A percentile compares a stretch with the other conserved stretches of the same genome.
phyloP scores from a whole-genome alignment of 306 rosid species.

The Cicer judaicum region DNA sequence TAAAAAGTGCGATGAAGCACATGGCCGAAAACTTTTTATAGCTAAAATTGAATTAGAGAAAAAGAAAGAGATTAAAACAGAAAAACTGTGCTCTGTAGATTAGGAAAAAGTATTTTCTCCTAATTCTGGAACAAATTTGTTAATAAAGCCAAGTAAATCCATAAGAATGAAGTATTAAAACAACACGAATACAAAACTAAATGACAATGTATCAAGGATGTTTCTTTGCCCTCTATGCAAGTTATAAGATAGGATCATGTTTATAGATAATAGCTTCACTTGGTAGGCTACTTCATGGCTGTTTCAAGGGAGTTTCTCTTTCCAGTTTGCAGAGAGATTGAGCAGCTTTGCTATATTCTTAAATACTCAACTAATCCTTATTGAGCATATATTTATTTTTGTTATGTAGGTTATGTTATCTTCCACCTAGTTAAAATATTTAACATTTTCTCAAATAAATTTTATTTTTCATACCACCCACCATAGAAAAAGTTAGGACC shows the following conservation, averaged over 20 bases:
- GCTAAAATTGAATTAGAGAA: not conserved
- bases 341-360: not conserved
- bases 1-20: not conserved
- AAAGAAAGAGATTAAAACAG: not conserved
- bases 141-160: too few species aligned
- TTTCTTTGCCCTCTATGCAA: too few species aligned
- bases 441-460: not conserved
- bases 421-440: not conserved
- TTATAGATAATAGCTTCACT: too few species aligned
- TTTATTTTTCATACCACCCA: not conserved
- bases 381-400: not conserved
- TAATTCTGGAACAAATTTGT: too few species aligned
- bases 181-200: too few species aligned
- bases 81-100: not conserved
- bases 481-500: not conserved
- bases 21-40: not conserved
- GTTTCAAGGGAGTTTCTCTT: not conserved
- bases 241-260: too few species aligned
- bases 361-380: not conserved
- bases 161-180: too few species aligned
- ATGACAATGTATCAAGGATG: too few species aligned
- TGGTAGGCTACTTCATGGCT: too few species aligned
- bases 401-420: not conserved
- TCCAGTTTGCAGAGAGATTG: not conserved
- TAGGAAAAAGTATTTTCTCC: not conserved